A percentile compares a stretch with the other conserved stretches of the same genome.
phyloP scores from a whole-genome alignment of 2,329 filamentous ascomycete species.

The Ophiostoma sp. region DNA sequence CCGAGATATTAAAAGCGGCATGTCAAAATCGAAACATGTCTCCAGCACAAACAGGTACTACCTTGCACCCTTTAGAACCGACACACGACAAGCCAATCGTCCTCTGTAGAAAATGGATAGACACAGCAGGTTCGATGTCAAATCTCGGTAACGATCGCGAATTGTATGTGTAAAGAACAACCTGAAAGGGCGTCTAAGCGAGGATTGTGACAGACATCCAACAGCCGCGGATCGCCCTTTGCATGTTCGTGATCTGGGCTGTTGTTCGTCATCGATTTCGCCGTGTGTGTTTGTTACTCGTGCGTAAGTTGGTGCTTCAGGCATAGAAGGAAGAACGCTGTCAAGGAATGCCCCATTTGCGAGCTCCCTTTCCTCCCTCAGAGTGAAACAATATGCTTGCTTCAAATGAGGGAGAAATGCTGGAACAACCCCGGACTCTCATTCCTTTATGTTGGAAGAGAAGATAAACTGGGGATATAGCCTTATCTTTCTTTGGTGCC shows the following conservation, averaged over 20 bases:
- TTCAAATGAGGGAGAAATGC: background rate
- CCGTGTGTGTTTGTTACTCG: background rate
- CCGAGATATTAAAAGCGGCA: background rate
- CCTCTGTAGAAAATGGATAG: background rate
- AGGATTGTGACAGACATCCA: background rate
- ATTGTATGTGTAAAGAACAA: background rate
- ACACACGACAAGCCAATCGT: background rate
- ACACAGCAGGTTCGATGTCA: background rate
- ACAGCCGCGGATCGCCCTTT: background rate
- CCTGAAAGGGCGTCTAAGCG: background rate
- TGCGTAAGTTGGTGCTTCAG: background rate
- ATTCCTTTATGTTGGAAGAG: background rate
- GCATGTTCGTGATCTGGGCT: background rate
- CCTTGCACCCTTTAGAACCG: background rate
- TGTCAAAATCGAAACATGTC: background rate
- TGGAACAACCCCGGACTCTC: background rate
- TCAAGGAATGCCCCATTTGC: background rate
- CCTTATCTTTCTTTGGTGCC: background rate
- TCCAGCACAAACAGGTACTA: background rate
- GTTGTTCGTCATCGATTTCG: background rate
- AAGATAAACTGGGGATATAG: background rate
- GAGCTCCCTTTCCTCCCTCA: background rate
- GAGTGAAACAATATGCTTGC: background rate
- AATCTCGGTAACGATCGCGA: no score
- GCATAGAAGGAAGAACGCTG: background rate